phyloP scores from a whole-genome alignment of 257 asterid species.

The Handroanthus guayacan region DNA sequence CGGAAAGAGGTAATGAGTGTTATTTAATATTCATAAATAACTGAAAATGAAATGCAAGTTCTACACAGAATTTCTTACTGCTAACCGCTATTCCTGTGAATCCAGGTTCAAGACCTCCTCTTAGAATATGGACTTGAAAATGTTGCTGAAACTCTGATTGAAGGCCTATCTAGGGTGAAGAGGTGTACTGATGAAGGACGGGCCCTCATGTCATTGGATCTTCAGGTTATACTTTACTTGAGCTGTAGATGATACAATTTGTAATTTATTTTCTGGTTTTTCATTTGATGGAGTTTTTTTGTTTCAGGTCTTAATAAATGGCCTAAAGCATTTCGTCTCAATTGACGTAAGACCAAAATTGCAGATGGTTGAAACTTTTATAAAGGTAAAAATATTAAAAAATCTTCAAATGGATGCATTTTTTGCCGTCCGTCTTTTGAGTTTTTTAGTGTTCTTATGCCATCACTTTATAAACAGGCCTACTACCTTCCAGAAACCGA shows the following conservation, averaged over 20 bases:
- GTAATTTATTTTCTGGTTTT: neutral
- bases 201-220: constrained; percentile 98
- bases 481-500: constrained; percentile 99
- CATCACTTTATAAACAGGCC: constrained; percentile 61
- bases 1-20: constrained; percentile 73
- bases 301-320: constrained; percentile 87
- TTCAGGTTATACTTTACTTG: constrained; percentile 68
- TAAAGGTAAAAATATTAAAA: constrained; percentile 64
- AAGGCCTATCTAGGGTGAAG: constrained; percentile 93
- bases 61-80: constrained; percentile 27
- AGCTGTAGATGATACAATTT: constrained; percentile 13
- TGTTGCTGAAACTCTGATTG: constrained; percentile 88
- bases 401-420: constrained; percentile 2
- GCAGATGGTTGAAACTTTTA: constrained; percentile 87
- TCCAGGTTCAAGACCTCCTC: constrained; percentile 88
- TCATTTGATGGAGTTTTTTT: constrained; percentile 30
- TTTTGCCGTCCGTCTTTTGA: too few species aligned
- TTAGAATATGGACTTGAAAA: constrained; percentile 89
- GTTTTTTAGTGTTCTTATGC: constrained; percentile 25
- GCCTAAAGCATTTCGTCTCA: constrained; percentile 90
- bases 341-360: constrained; percentile 83
- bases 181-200: constrained; percentile 98
- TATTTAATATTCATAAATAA: constrained; percentile 17
- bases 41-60: constrained; percentile 28
- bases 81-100: constrained; percentile 26